Conservation (phyloP, 768 basidiomycete genomes). For the Leccinum variicolor region DNA sequence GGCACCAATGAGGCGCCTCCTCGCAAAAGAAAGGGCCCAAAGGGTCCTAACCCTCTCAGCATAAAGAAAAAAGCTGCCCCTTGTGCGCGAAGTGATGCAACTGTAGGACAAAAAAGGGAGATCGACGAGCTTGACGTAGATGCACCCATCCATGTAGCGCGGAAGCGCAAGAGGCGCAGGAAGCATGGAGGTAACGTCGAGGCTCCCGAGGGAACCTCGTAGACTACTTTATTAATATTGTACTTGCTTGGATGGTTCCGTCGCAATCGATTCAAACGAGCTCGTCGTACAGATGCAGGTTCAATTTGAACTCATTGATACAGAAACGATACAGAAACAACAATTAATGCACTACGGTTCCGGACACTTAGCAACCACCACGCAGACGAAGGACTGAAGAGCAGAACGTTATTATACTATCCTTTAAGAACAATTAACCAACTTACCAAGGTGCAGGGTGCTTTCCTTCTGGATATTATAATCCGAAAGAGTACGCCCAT, state of each 20-base stretch:
- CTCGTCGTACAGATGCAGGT: neutral
- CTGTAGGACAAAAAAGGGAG: conserved; percentile 20
- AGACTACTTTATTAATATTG: neutral
- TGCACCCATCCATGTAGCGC: neutral
- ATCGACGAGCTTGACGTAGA: neutral
- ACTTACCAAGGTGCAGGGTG: conserved; percentile 56
- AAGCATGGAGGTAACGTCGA: conserved; percentile 1
- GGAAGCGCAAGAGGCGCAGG: conserved; percentile 26
- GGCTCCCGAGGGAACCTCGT: neutral
- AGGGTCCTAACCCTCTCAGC: conserved; percentile 90
- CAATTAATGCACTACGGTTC: neutral
- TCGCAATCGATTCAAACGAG: neutral
- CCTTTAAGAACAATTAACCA: neutral
- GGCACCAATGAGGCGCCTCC: conserved; percentile 33
- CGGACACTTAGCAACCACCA: conserved; percentile 55
- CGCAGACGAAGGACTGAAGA: conserved; percentile 67
- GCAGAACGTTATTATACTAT: neutral
- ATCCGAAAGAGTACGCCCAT: conserved; percentile 73
- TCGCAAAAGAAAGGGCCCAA: conserved; percentile 67
- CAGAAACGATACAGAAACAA: neutral
- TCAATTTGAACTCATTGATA: neutral
- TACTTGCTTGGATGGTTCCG: neutral
- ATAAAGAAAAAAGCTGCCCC: conserved; percentile 77
- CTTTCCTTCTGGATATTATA: conserved; percentile 77
- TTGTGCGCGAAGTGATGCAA: neutral